Evolutionary conservation across 1,284 basidiomycete species (phyloP).

Genomic region (Trametes polyzona): DNA sequence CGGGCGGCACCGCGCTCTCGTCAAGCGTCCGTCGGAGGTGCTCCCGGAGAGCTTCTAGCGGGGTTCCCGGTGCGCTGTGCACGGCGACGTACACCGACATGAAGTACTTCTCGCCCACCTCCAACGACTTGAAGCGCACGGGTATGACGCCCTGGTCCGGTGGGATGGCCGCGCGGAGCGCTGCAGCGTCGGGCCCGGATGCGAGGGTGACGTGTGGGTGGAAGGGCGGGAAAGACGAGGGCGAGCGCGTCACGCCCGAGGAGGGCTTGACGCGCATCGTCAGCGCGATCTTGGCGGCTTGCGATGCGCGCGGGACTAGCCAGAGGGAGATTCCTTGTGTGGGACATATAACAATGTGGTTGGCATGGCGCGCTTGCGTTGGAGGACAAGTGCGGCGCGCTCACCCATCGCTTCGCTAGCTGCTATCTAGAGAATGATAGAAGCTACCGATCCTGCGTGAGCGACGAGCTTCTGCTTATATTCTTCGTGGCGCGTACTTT

Average conservation of each 20-base stretch:
- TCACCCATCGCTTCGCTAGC: slow-evolving; percentile 12
- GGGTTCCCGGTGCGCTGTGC: slow-evolving; percentile 40
- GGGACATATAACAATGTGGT: too few relatives aligned
- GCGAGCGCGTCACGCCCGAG: slow-evolving; percentile 25
- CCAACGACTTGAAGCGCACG: slow-evolving; percentile 56
- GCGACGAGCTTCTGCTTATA: too few relatives aligned
- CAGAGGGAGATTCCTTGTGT: slow-evolving; percentile 59
- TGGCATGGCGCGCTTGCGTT: not conserved
- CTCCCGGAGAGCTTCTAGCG: slow-evolving; percentile 51
- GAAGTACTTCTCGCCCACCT: slow-evolving; percentile 64
- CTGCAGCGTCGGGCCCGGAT: slow-evolving; percentile 41
- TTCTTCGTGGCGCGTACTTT: too few relatives aligned
- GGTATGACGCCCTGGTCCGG: slow-evolving; percentile 37
- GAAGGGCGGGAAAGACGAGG: slow-evolving; percentile 59
- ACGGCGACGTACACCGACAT: slow-evolving; percentile 69
- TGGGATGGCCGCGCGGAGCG: slow-evolving; percentile 39
- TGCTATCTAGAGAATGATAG: too few relatives aligned
- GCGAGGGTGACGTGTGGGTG: slow-evolving; percentile 74
- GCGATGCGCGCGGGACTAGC: slow-evolving; percentile 56
- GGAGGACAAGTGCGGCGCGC: not conserved
- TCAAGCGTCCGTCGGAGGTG: slow-evolving; percentile 49
- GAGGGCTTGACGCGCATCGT: slow-evolving; percentile 48
- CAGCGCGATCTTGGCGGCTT: slow-evolving; percentile 44
- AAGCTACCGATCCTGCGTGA: too few relatives aligned
- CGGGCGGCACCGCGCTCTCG: slow-evolving; percentile 49